Percentiles rank a stretch among this genome's conserved stretches.
phyloP scores from a whole-genome alignment of 192 early-diverging fungal species.

The Entomortierella lignicola region DNA sequence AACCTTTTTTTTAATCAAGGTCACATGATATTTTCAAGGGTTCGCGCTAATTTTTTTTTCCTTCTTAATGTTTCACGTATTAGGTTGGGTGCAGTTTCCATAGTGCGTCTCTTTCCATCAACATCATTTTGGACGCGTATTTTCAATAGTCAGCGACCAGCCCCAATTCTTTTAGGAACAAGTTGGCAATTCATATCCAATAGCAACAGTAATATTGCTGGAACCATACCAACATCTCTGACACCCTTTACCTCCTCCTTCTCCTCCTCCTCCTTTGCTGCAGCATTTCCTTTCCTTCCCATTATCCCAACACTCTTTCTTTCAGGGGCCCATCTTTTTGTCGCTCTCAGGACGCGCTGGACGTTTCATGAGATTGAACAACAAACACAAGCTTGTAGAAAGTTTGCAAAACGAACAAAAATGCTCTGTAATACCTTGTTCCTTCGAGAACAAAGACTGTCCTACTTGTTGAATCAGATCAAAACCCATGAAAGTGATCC shows the following conservation, averaged over 20 bases:
- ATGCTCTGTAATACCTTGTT: not conserved
- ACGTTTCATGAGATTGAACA: not conserved
- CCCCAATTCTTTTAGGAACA: too few species aligned
- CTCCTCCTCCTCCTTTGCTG: too few species aligned
- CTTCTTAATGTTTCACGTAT: not conserved
- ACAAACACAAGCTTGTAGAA: not conserved
- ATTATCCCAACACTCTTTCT: conserved; percentile 7
- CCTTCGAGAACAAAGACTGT: not conserved
- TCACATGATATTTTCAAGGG: not conserved
- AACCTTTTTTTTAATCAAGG: not conserved
- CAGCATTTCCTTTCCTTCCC: not conserved
- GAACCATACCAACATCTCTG: too few species aligned
- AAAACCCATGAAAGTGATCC: not conserved
- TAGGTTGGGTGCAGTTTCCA: not conserved
- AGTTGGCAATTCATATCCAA: not conserved
- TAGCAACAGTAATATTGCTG: not conserved
- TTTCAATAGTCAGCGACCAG: not conserved
- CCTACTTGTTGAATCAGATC: conserved; percentile 5
- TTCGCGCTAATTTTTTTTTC: conserved; percentile 2
- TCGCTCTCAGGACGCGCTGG: conserved; percentile 9
- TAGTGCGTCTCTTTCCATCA: not conserved
- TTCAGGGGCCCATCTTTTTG: conserved; percentile 11
- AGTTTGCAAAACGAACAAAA: not conserved
- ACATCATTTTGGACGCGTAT: not conserved
- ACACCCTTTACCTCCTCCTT: not conserved